Evolutionary conservation across 164 flowering plant species (phyloP).

Genomic region (Magnolia kwangsiensis): DNA sequence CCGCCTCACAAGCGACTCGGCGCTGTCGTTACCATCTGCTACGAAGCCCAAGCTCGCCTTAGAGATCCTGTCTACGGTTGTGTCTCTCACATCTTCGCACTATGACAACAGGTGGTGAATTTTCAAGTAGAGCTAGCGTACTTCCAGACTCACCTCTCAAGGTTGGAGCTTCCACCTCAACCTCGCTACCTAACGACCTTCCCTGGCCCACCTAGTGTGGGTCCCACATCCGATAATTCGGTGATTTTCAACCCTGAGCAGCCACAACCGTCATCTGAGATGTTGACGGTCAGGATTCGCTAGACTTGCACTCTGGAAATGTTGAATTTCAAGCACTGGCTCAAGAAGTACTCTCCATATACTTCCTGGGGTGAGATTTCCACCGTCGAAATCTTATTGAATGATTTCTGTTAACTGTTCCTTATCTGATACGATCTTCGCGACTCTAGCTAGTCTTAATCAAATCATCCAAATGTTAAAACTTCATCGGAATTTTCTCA

Average conservation of each 20-base stretch:
- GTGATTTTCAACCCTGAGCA: constrained; percentile 1
- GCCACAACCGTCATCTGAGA: background rate
- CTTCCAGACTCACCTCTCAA: constrained; percentile 61
- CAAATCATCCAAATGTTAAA: background rate
- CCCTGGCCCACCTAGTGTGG: background rate
- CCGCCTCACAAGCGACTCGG: constrained; percentile 71
- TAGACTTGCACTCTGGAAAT: background rate
- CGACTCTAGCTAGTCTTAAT: background rate
- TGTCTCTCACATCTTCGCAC: constrained; percentile 79
- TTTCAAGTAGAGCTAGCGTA: constrained; percentile 62
- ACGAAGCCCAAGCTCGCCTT: constrained; percentile 88
- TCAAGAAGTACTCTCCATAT: constrained; percentile 2
- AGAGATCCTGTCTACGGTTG: constrained; percentile 92
- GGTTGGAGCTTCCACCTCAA: constrained; percentile 30
- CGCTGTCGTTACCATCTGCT: constrained; percentile 82
- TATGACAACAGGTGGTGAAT: constrained; percentile 91
- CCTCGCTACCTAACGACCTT: background rate
- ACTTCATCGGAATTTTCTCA: background rate
- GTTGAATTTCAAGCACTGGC: background rate
- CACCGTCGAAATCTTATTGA: constrained; percentile 5
- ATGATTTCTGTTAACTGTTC: background rate
- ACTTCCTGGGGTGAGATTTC: constrained; percentile 10
- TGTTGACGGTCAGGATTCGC: background rate
- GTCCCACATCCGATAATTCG: background rate
- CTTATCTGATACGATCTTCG: too few species aligned